These are phyloP conservation scores for Coccinonectria pachysandricola DNA, from an alignment of 2,329 filamentous ascomycete genomes.

Conservation along the genomic window DNA sequence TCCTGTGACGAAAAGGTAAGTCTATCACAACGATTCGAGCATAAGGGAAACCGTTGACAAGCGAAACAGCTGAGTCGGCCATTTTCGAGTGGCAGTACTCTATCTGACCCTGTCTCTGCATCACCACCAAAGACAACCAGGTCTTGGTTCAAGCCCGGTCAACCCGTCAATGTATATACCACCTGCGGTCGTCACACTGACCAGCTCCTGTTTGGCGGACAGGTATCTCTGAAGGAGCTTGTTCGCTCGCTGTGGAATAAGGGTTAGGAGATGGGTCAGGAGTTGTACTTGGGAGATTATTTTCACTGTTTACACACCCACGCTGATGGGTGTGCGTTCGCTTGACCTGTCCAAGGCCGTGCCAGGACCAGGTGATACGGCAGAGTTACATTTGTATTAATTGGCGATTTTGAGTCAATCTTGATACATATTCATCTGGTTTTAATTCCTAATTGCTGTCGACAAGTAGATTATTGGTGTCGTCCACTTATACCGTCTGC, in stretches of 20 bases:
- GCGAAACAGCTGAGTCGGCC: slow-evolving; percentile 19
- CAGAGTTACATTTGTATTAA: too few species aligned
- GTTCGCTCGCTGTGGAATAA: slow-evolving; percentile 31
- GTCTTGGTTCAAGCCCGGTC: slow-evolving; percentile 25
- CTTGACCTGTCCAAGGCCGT: too few species aligned
- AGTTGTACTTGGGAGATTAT: too few species aligned
- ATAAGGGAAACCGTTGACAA: slow-evolving; percentile 10
- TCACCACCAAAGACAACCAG: slow-evolving; percentile 23
- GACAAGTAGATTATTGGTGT: too few species aligned
- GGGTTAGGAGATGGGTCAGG: too few species aligned
- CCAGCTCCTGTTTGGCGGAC: slow-evolving; percentile 41
- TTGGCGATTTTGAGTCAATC: too few species aligned
- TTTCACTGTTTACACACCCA: too few species aligned
- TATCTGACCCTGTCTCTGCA: slow-evolving; percentile 14
- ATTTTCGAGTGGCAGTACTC: slow-evolving; percentile 20
- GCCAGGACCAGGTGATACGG: too few species aligned
- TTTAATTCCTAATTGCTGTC: too few species aligned
- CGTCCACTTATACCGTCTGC: too few species aligned
- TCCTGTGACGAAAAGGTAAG: slow-evolving; percentile 19
- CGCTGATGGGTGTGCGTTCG: too few species aligned
- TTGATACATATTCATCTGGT: too few species aligned
- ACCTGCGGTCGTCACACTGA: slow-evolving; percentile 46
- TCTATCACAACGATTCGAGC: slow-evolving; percentile 2
- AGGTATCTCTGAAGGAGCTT: slow-evolving; percentile 32
- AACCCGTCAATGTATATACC: slow-evolving; percentile 40